These are phyloP conservation scores for Helicocarpus griseus DNA, from an alignment of 2,329 filamentous ascomycete species.

Conservation along the genomic window DNA sequence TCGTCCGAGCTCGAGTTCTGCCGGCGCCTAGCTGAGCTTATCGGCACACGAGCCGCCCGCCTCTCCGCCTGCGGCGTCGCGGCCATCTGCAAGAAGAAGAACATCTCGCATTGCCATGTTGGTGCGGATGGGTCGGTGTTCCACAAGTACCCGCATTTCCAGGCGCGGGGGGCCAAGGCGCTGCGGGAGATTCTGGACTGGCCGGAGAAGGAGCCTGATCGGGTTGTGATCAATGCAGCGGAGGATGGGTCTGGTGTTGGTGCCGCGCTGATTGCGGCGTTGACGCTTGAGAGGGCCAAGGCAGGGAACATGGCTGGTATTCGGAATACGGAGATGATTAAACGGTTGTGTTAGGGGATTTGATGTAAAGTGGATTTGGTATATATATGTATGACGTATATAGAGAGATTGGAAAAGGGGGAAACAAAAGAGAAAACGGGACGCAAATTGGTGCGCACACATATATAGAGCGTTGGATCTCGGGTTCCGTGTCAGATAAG, in stretches of 20 bases:
- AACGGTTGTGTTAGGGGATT: not conserved
- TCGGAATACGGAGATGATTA: constrained; percentile 32
- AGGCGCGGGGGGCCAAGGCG: constrained; percentile 77
- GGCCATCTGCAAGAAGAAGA: constrained; percentile 95
- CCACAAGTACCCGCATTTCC: constrained; percentile 99
- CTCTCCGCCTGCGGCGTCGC: constrained; percentile 91
- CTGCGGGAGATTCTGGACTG: constrained; percentile 94
- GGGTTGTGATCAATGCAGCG: constrained; percentile 75
- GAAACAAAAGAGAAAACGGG: too few species aligned
- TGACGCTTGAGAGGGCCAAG: constrained; percentile 54
- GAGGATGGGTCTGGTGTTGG: constrained; percentile 98
- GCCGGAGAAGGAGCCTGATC: constrained; percentile 75
- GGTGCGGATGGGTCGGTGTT: constrained; percentile 96
- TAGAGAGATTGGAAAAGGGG: too few species aligned
- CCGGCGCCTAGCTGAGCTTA: constrained; percentile 81
- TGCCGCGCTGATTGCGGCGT: constrained; percentile 78
- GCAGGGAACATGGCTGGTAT: constrained; percentile 52
- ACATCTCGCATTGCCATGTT: constrained; percentile 77
- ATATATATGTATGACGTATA: not conserved
- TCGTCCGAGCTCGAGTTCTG: constrained; percentile 79
- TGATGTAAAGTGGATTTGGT: not conserved
- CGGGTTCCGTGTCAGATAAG: too few species aligned
- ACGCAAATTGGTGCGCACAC: too few species aligned
- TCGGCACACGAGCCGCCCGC: constrained; percentile 86
- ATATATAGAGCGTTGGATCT: too few species aligned